Evolutionary conservation across 306 rosid genomes (phyloP).

Genomic region (Gillenia trifoliata): DNA sequence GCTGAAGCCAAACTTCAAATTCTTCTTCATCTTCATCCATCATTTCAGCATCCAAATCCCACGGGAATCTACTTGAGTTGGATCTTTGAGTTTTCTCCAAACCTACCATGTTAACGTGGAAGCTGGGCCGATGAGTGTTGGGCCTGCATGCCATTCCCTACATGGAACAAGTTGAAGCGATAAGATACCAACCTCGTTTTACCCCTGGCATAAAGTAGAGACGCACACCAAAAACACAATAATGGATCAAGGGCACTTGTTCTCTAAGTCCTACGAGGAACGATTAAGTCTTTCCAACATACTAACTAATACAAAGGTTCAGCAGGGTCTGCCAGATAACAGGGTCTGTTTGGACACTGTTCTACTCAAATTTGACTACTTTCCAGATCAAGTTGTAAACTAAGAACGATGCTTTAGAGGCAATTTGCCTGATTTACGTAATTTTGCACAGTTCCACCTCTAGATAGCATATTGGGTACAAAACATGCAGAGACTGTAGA

Average conservation of each 20-base stretch:
- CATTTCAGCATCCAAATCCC: conserved; percentile 98
- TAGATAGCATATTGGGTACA: not conserved
- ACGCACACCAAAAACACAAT: not conserved
- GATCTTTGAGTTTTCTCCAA: conserved; percentile 78
- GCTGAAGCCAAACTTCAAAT: conserved; percentile 91
- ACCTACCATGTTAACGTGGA: conserved; percentile 98
- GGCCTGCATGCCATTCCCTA: conserved; percentile 99
- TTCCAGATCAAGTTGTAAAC: not conserved
- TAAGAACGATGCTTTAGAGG: not conserved
- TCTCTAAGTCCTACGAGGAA: not conserved
- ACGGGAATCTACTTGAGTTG: conserved; percentile 76
- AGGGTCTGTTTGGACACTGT: not conserved
- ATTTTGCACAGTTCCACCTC: not conserved
- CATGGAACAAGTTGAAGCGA: conserved; percentile 13
- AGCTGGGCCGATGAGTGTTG: conserved; percentile 92
- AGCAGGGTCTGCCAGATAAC: not conserved
- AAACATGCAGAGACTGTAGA: not conserved
- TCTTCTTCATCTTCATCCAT: conserved; percentile 94
- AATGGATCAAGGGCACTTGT: not conserved
- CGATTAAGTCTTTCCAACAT: not conserved
- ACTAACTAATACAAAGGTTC: too few relatives aligned
- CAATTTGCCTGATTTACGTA: not conserved
- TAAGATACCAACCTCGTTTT: not conserved
- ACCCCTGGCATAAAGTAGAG: not conserved
- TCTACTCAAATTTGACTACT: not conserved